These are phyloP conservation scores for Bipolaris oryzae DNA, from an alignment of 2,329 filamentous ascomycete genomes.

Conservation along the genomic window DNA sequence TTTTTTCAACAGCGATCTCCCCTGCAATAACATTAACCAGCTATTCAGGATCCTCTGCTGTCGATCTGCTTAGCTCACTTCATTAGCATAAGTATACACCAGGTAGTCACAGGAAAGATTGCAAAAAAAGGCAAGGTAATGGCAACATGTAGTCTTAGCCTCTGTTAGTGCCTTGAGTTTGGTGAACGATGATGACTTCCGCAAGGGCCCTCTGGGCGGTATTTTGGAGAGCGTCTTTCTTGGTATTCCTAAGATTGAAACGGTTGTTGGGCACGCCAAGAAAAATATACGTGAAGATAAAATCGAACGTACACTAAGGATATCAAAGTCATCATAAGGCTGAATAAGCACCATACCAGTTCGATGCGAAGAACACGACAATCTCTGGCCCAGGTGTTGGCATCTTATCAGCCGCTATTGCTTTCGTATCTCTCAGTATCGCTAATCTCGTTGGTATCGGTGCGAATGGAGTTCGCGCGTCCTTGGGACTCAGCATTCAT, in stretches of 20 bases:
- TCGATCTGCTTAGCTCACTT: neutral
- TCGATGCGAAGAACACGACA: neutral
- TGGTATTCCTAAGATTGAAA: neutral
- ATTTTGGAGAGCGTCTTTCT: neutral
- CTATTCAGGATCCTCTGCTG: neutral
- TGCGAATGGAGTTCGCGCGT: neutral
- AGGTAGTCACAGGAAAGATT: neutral
- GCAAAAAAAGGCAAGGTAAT: neutral
- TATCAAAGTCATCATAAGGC: neutral
- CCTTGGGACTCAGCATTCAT: slow-evolving; percentile 1
- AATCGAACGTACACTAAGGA: neutral
- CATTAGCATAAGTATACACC: neutral
- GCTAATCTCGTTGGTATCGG: neutral
- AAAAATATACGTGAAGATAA: neutral
- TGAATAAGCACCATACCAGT: neutral
- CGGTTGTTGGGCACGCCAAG: neutral
- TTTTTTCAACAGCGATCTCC: neutral
- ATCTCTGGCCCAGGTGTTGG: neutral
- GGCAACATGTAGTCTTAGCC: neutral
- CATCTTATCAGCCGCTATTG: neutral
- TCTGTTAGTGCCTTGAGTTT: neutral
- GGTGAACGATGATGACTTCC: neutral
- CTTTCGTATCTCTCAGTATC: neutral
- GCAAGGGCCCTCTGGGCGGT: neutral
- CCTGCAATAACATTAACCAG: neutral